These are phyloP conservation scores for Magnusiomyces paraingens DNA, from an alignment of 1,139 yeast species.

Conservation along the genomic window DNA sequence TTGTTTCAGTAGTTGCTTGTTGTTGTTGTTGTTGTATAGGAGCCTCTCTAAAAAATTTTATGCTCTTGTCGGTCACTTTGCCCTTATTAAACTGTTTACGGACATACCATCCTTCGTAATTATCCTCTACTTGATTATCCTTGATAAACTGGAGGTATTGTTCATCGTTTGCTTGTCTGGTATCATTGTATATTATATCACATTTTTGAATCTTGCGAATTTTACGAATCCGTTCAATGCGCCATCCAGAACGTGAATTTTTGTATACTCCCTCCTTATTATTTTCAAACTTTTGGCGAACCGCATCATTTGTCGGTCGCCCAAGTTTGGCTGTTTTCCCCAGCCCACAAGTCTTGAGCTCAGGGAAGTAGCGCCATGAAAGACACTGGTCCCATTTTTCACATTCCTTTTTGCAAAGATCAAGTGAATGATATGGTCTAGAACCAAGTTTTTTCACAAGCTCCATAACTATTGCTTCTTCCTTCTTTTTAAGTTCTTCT, in stretches of 20 bases:
- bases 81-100: not conserved
- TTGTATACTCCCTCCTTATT: not conserved
- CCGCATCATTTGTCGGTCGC: not conserved
- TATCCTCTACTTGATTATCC: not conserved
- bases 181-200: conserved; percentile 19
- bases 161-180: not conserved
- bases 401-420: conserved; percentile 26
- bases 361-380: conserved; percentile 24
- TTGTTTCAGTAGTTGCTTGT: not conserved
- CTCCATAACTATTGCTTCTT: no score
- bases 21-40: not conserved
- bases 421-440: conserved; percentile 22
- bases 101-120: conserved; percentile 1
- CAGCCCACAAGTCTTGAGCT: conserved; percentile 20
- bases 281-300: not conserved
- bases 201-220: conserved; percentile 23
- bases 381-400: conserved; percentile 20
- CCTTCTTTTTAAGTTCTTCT: conserved; percentile 2
- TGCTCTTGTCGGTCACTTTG: not conserved
- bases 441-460: not conserved
- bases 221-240: conserved; percentile 29
- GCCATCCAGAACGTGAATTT: conserved; percentile 26
- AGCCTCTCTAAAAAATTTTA: not conserved
- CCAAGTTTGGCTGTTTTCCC: conserved; percentile 11
- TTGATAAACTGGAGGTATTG: not conserved